These are phyloP conservation scores for Cyclanthera cordifolia DNA, from an alignment of 306 rosid genomes.

Conservation along the genomic window DNA sequence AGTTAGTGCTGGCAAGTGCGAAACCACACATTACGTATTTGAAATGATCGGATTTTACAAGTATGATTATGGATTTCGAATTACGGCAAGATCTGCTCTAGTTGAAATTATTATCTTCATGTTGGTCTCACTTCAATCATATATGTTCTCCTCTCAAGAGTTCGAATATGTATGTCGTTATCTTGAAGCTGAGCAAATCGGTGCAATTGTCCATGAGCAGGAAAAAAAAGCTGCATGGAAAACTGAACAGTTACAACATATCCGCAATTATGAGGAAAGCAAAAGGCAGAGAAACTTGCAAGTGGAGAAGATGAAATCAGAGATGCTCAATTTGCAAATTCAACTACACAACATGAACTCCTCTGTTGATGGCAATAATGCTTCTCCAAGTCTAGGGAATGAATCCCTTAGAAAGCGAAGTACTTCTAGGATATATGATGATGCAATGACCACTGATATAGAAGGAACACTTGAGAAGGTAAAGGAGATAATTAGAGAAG, in stretches of 20 bases:
- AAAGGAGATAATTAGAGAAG: constrained; percentile 34
- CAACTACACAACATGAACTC: constrained; percentile 62
- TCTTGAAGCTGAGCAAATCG: constrained; percentile 96
- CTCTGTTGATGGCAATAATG: constrained; percentile 35
- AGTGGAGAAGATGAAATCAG: constrained; percentile 96
- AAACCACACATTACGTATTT: constrained; percentile 44
- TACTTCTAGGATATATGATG: constrained; percentile 40
- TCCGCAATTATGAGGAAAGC: constrained; percentile 72
- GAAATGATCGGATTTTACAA: constrained; percentile 85
- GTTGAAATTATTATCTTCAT: constrained; percentile 91
- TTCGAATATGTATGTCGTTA: constrained; percentile 77
- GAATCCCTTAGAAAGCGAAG: constrained; percentile 66
- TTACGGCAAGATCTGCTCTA: constrained; percentile 91
- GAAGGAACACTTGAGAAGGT: constrained; percentile 32
- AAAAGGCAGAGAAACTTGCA: constrained; percentile 77
- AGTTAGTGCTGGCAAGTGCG: constrained; percentile 59
- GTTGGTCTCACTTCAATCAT: constrained; percentile 86
- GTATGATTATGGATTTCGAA: constrained; percentile 90
- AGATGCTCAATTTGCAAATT: constrained; percentile 86
- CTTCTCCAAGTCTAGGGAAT: constrained; percentile 38
- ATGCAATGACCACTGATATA: constrained; percentile 35
- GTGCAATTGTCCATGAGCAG: constrained; percentile 91
- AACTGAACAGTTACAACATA: constrained; percentile 72
- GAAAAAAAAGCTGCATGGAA: constrained; percentile 98
- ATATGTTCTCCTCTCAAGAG: constrained; percentile 82